Percentiles rank a stretch among this genome's conserved stretches.
These are phyloP conservation scores for Jaltomata sinuosa DNA, from an alignment of 257 asterid species.

Conservation along the genomic window DNA sequence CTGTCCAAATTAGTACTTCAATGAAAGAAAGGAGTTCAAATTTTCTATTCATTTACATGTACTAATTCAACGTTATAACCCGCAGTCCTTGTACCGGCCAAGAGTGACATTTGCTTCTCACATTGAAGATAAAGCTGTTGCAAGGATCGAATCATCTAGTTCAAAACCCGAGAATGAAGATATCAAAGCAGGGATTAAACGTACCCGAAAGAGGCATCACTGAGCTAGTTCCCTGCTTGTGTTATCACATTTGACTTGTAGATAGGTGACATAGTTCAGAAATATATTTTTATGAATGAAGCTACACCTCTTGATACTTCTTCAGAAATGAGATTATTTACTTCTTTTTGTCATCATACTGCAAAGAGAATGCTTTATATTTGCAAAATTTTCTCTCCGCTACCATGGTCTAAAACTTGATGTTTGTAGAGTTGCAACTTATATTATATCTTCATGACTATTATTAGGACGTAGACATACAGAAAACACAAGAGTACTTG, in stretches of 20 bases:
- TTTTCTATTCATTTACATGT: background rate
- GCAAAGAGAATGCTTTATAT: background rate
- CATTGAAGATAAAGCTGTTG: conserved; percentile 12
- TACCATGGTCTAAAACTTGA: background rate
- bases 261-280: background rate
- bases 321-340: background rate
- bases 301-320: background rate
- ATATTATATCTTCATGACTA: background rate
- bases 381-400: background rate
- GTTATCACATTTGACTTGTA: background rate
- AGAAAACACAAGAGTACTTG: background rate
- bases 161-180: background rate
- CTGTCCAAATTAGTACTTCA: background rate
- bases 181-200: background rate
- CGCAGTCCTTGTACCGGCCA: conserved; percentile 49
- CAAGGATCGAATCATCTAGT: background rate
- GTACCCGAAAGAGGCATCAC: background rate
- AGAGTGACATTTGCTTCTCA: conserved; percentile 43
- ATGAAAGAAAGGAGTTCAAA: background rate
- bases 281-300: background rate
- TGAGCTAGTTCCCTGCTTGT: background rate
- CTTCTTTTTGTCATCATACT: background rate
- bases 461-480: background rate
- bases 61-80: background rate
- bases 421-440: background rate